Base-by-base conservation (phyloP, 257 asterid genomes). In the Solanum sparsipilum region DNA sequence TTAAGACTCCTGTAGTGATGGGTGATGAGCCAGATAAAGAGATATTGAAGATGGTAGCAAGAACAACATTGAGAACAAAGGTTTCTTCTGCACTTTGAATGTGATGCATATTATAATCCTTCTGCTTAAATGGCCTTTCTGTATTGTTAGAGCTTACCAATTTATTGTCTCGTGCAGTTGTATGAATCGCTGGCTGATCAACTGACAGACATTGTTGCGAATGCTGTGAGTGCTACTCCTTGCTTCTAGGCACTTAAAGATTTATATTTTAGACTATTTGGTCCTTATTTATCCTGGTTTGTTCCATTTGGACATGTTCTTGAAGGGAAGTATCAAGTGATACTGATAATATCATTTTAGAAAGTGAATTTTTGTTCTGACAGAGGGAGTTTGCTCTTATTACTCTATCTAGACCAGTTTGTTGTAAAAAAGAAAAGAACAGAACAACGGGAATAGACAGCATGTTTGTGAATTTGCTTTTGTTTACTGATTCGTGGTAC, bases 11-110 rank as follows among this genome's bases (percentile, higher is more conserved):
- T 63, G 99, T 94, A 65, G 98, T 96, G 92, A 95, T 95, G 94
- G 99, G 98, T 56, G 93, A 91, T 35, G 98, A 95, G 79, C 99
- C 99, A 58, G 99, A 97, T 91, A 95, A 65, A 93, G 99, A 97
- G 96, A 94, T 96, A 86, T 89, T 97, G 93, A 94, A 94, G 92
- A 97, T 97, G 99, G 98, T 97, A 32, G 99, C 98, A 48, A 96
- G 99, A 91, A 97, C 99, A 73, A 87, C 99, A 5, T 87, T 97
- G 81, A 95, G 99, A 93, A 97, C 99, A 71, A 97, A 97, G 99
- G 99, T 97, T 84, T 67, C 18, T 63, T 86, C 88, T 68, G 70
- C 70, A 82, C 70, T 52, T 9, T 82, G 68, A 31, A 48, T 48
- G 44, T 82, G 70, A 82, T 48, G 29, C 5, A 18, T 8, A 48